phyloP scores from a whole-genome alignment of 768 basidiomycete species.

The Suillus decipiens region DNA sequence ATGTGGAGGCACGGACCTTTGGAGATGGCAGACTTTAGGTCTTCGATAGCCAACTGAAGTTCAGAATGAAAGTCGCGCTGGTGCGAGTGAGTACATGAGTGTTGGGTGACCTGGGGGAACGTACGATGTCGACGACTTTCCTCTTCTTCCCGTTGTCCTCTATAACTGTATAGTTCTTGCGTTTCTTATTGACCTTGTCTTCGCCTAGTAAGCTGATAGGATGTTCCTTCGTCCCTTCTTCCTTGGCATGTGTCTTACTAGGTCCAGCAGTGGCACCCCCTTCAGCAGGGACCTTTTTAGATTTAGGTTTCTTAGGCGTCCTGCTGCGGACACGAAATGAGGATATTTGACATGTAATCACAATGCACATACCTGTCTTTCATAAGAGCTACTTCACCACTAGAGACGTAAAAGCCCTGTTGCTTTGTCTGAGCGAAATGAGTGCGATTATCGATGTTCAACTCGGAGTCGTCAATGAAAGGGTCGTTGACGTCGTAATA shows the following conservation, averaged over 20 bases:
- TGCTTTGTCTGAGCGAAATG: conserved; percentile 92
- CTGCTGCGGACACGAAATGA: conserved; percentile 31
- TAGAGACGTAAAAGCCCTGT: conserved; percentile 89
- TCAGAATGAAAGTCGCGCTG: conserved; percentile 73
- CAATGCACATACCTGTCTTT: conserved; percentile 59
- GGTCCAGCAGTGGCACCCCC: conserved; percentile 19
- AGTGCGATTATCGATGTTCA: conserved; percentile 86
- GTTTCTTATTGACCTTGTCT: conserved; percentile 48
- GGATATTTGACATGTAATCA: conserved; percentile 8
- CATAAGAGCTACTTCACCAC: conserved; percentile 83
- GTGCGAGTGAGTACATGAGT: neutral
- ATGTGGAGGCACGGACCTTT: conserved; percentile 42
- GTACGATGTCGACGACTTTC: conserved; percentile 66
- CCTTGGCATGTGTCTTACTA: conserved; percentile 25
- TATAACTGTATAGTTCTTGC: conserved; percentile 53
- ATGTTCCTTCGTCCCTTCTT: conserved; percentile 50
- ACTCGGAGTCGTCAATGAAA: conserved; percentile 97
- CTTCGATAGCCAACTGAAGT: conserved; percentile 60
- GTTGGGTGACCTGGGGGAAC: conserved; percentile 17
- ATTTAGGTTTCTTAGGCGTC: conserved; percentile 72
- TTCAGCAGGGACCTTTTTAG: conserved; percentile 45
- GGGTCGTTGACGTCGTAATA: conserved; percentile 93
- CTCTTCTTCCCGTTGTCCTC: conserved; percentile 69
- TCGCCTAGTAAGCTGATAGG: conserved; percentile 48
- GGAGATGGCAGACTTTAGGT: conserved; percentile 59